Evolutionary conservation across 371 early-diverging fungal genomes (phyloP), one percentile per base, ranked within the genome.

Genomic region (Rhizopus arrhizus): DNA sequence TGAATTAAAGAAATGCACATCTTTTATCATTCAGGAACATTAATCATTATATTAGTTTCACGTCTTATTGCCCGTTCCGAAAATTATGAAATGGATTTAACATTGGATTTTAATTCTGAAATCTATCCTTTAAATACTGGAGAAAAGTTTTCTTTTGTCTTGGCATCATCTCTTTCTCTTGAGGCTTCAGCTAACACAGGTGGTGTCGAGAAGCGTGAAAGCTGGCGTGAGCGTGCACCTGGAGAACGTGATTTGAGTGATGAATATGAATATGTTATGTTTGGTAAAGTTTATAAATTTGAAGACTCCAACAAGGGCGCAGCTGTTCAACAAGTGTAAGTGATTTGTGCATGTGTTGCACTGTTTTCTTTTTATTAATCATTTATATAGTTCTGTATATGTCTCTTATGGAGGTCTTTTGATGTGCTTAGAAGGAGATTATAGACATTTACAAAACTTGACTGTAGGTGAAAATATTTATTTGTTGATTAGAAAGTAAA

Each of bases 191-290:
- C 70, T 5, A 77, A 68, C 43, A 67, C 62, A 6, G 61, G 64
- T 29, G 82, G 78, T 42, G 75, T 71, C 41, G 85, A 80, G 61
- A 80, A 78, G 47, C 73, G 78, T 48, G 85, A 84, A 66, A 80
- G 78, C 72, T 85, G 86, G 85, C 78, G 85, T 49, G 73, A 87
- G 68, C 79, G 83, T 73, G 78, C 84, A 62, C 78, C 80, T 55
- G 73, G 85, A 62, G 89, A 89, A 62, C 77, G 82, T 53, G 87
- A 91, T 50, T 70, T 97, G 68, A 93, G 94, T 7, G 97, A 97
- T 54, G 93, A 95, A 48, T 98, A 91, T 74, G 97, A 98, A 43
- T 98, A 98, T 72, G 97, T 98, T 29, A 96, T 96, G 96, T 91
- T 89, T 72, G 98, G 98, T 53, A 93, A 94, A 74, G 92, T 95